These are phyloP conservation scores for Calocera cornea DNA, from an alignment of 768 basidiomycete genomes.

Conservation along the genomic window DNA sequence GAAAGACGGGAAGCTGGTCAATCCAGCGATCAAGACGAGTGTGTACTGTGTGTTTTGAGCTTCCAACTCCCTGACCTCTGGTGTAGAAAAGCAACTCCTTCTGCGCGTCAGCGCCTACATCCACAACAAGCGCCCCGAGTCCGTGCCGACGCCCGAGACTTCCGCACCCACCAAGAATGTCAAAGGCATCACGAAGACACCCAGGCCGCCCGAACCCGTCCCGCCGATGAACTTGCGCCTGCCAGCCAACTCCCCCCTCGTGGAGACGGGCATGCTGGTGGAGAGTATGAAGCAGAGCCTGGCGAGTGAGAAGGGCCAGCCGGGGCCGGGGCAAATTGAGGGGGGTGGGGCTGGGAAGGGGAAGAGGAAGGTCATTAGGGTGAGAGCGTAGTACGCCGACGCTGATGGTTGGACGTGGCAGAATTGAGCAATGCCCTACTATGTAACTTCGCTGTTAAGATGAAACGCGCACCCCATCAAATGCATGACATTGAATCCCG, in stretches of 20 bases:
- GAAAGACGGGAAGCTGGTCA: constrained; percentile 22
- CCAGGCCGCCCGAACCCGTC: constrained; percentile 53
- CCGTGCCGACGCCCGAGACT: constrained; percentile 30
- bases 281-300: constrained; percentile 79
- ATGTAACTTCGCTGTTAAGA: no score
- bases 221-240: constrained; percentile 61
- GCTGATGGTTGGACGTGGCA: constrained; percentile 20
- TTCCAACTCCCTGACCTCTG: background rate
- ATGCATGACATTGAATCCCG: no score
- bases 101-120: constrained; percentile 62
- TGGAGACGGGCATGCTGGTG: constrained; percentile 63
- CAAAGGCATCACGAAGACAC: constrained; percentile 33
- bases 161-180: constrained; percentile 47
- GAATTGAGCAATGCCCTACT: no score
- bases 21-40: constrained; percentile 57
- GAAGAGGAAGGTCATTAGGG: constrained; percentile 67
- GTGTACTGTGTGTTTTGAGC: constrained; percentile 22
- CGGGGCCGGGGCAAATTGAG: constrained; percentile 3
- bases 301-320: constrained; percentile 35
- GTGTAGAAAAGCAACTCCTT: constrained; percentile 64
- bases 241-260: constrained; percentile 65
- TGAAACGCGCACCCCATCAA: no score
- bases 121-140: constrained; percentile 56
- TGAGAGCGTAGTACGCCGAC: constrained; percentile 38
- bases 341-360: constrained; percentile 45